Evolutionary conservation across 306 rosid species (phyloP).

Genomic region (Boehmeria nivea): DNA sequence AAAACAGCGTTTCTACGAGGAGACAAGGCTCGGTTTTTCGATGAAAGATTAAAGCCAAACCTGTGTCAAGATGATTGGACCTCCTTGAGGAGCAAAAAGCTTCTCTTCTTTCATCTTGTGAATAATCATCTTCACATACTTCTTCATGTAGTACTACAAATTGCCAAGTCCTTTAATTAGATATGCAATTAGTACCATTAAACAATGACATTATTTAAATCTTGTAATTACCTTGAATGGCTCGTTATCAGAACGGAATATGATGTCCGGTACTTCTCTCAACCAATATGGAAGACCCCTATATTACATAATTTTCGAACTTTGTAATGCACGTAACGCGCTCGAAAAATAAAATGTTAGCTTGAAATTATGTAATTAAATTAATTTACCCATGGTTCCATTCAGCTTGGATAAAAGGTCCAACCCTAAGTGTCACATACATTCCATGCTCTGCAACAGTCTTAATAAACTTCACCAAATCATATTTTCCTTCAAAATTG

Average conservation of each 20-base stretch:
- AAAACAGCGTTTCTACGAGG: no score
- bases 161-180: no score
- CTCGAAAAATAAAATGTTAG: no score
- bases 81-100: slow-evolving; percentile 78
- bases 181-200: no score
- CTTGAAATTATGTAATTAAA: background rate
- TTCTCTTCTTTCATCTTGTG: slow-evolving; percentile 55
- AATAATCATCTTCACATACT: slow-evolving; percentile 38
- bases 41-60: slow-evolving; percentile 25
- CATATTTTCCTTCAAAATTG: slow-evolving; percentile 56
- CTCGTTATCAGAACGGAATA: slow-evolving; percentile 60
- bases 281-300: slow-evolving; percentile 97
- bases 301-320: no score
- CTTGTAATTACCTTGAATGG: slow-evolving; percentile 60
- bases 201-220: no score
- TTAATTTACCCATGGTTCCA: slow-evolving; percentile 84
- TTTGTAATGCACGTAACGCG: no score
- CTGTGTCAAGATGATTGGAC: slow-evolving; percentile 88
- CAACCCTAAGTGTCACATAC: slow-evolving; percentile 67
- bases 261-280: slow-evolving; percentile 57
- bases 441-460: slow-evolving; percentile 40
- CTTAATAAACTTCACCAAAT: slow-evolving; percentile 64
- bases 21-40: no score
- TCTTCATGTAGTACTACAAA: slow-evolving; percentile 58
- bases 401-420: slow-evolving; percentile 96